A percentile compares a stretch with the other conserved stretches of the same genome.
These are phyloP conservation scores for Xylaria telfairii DNA, from an alignment of 495 filamentous ascomycete species.

Conservation along the genomic window DNA sequence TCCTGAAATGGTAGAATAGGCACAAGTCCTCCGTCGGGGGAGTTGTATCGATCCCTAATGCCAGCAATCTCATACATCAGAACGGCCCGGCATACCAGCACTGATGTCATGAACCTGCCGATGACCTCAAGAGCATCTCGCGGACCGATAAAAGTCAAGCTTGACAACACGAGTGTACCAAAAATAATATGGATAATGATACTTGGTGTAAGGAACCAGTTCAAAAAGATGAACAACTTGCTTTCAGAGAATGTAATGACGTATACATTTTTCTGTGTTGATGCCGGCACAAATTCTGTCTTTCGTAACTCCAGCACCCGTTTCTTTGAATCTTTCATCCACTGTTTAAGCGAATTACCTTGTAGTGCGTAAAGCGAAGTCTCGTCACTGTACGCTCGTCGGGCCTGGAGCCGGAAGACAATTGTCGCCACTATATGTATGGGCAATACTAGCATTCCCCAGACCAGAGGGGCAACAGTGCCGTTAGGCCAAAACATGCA, in stretches of 20 bases:
- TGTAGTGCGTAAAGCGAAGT: neutral
- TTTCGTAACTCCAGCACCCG: neutral
- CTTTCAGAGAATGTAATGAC: neutral
- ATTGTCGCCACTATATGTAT: conserved; percentile 20
- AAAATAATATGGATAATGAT: conserved; percentile 32
- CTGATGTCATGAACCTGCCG: conserved; percentile 22
- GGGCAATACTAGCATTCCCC: conserved; percentile 24
- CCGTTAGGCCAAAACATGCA: conserved; percentile 19
- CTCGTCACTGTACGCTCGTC: conserved; percentile 3
- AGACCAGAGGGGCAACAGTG: conserved; percentile 21
- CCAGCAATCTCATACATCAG: conserved; percentile 32
- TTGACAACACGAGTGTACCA: conserved; percentile 31
- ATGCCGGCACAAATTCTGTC: conserved; percentile 8
- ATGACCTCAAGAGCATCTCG: conserved; percentile 24
- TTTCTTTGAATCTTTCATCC: neutral
- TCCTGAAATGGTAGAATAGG: neutral
- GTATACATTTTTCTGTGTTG: neutral
- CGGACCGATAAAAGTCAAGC: conserved; percentile 30
- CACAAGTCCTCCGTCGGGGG: neutral
- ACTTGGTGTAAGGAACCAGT: conserved; percentile 29
- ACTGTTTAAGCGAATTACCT: neutral
- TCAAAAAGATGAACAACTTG: conserved; percentile 12
- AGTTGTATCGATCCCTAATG: conserved; percentile 19
- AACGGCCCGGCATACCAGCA: conserved; percentile 25
- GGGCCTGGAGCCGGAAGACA: conserved; percentile 22